phyloP scores from a whole-genome alignment of 2,329 filamentous ascomycete species.

The Falciphora oryzae region DNA sequence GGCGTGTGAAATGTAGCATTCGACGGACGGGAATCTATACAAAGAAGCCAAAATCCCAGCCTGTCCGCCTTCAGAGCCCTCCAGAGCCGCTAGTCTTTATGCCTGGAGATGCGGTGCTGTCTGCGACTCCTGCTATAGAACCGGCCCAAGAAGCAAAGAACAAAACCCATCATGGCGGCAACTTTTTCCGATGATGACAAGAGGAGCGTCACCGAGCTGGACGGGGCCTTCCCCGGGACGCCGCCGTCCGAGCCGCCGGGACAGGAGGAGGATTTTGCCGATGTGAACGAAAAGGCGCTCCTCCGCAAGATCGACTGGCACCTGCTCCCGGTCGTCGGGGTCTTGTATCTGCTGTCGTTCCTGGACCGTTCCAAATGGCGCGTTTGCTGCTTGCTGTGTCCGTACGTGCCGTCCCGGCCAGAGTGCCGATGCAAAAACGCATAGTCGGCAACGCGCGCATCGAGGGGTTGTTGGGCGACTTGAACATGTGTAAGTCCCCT shows the following conservation, averaged over 20 bases:
- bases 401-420: constrained; percentile 23
- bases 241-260: background rate
- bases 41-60: no score
- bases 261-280: background rate
- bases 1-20: no score
- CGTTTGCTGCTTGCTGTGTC: constrained; percentile 18
- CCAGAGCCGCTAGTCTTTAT: no score
- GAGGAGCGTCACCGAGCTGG: no score
- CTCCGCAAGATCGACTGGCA: constrained; percentile 50
- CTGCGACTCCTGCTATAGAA: no score
- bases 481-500: constrained; percentile 45
- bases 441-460: constrained; percentile 55
- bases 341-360: constrained; percentile 52
- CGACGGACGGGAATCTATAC: no score
- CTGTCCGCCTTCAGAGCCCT: no score
- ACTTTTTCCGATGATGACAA: no score
- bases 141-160: no score
- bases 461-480: constrained; percentile 46
- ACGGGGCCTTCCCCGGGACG: no score
- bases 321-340: constrained; percentile 47
- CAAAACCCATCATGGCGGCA: no score
- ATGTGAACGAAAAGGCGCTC: constrained; percentile 49
- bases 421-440: background rate
- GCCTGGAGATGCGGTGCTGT: no score
- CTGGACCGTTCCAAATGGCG: constrained; percentile 55